Base-by-base conservation (phyloP, 164 flowering plant species). In the Echeveria elegans region DNA sequence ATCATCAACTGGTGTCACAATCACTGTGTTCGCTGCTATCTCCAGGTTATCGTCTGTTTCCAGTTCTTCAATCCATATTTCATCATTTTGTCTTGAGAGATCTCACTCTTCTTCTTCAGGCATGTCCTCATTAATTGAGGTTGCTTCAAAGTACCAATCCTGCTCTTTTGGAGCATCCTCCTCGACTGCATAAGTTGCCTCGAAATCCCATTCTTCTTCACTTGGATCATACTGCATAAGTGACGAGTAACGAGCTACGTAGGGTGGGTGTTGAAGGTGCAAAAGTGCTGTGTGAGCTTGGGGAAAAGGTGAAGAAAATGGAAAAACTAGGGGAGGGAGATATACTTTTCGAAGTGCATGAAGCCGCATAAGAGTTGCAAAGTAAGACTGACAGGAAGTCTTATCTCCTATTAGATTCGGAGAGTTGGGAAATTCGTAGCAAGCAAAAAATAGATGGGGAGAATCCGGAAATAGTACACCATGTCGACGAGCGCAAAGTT, bases 351-450 rank as follows among this genome's bases (percentile, higher is more conserved):
- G 82, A 85, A 70, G 92, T 91, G 12, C 96, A 82, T 26, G 78
- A 81, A 18, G 99, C 97, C 58, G 99, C 96, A 19, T 96, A 88
- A 70, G 88, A 82, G 66, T 74, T 91, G 76, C 97, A 89, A 65
- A 78, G 74, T 69, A 88, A 86, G 71, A 76, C 91, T n/a, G 99
- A 94, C 67, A 72, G 69, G 43, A 85, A 82, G 62, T 91, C 97
- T 0, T 88, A 88, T 74, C 83, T 94, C 68, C 85, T 94, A 38
- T 88, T 94, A 64, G 78, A 83, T 70, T 77, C 96, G 4, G 90
- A 87, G 74, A 70, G 80, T 72, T 89, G 96, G 99, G 92, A 87
- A 82, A 82, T 82, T 61, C 88, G 86, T 37, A 78, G 67, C 47
- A 82, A 75, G 14, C 76, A 77, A 16, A 68, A 68, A 41, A 75